Base-by-base conservation (phyloP, 2,329 filamentous ascomycete species). In the Fusarium sp. region DNA sequence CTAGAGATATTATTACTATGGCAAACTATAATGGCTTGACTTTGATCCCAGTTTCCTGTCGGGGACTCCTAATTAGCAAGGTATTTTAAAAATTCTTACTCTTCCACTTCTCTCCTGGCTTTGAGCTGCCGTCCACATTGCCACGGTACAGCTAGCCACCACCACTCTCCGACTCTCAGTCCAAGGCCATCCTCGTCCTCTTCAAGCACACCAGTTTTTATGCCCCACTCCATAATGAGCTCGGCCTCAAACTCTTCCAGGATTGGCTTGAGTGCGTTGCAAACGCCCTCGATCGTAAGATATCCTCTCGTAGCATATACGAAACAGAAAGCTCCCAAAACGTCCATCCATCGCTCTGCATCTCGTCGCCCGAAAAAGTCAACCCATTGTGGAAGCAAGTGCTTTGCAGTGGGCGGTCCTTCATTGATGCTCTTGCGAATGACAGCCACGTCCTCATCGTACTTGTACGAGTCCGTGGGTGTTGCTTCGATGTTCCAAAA, bases 331-430 rank as follows among this genome's bases (percentile, higher is more conserved):
- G 90, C 87, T 9, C 88, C 86, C 9, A 94, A 79, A 16, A 92
- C 85, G 70, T 89, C 87, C 60, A 87, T 86, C 91, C 93, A 94
- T 60, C 90, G 86, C 1, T 83, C 80, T n/a, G 79, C 79, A 66
- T 93, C 86, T 2, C 88, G 75, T 10, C 86, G 82, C 12, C 88
- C 90, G 67, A 92, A 89, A 66, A 94, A 90, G 78, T 92, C 91
- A 58, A 89, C 87, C 93, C 93, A 95, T 58, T 93, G 86, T 0
- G 93, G 93, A 8, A 93, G 83, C 45, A 88, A 86, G 16, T 84
- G 48, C 7, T 39, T 84, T 19, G 78, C 66, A 1, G 76, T 77
- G 0, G 87, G 87, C 3, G 89, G 81, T 3, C 83, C 83, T 31
- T 79, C 76, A 5, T 69, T 59, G 11, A 73, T 73, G 12, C 83